phyloP scores from a whole-genome alignment of 306 rosid genomes.

The Vigna reflexopilosa region DNA sequence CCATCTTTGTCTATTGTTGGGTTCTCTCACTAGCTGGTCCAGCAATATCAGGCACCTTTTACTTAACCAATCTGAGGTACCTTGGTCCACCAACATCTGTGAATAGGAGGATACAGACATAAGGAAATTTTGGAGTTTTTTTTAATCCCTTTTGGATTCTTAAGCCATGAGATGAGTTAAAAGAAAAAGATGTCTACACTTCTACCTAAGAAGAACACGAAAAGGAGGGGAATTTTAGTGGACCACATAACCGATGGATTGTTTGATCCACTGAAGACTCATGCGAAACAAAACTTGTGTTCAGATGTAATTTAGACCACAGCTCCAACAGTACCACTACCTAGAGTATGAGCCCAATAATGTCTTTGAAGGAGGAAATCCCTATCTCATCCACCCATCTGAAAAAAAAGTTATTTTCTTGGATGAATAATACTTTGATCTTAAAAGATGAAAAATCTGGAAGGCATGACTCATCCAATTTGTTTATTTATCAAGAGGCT shows the following conservation, averaged over 20 bases:
- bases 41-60: not conserved
- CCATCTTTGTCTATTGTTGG: conserved; percentile 4
- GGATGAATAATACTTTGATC: conserved; percentile 10
- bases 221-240: not conserved
- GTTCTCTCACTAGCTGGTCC: not conserved
- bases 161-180: not conserved
- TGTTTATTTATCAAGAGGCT: not conserved
- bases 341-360: conserved; percentile 12
- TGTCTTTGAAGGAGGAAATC: not conserved
- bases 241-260: conserved; percentile 4
- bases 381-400: conserved; percentile 2
- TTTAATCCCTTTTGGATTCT: not conserved
- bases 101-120: not conserved
- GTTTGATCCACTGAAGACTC: not conserved
- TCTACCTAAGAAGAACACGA: not conserved
- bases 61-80: not conserved
- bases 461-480: not conserved
- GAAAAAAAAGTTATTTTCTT: not conserved
- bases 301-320: not conserved
- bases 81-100: conserved; percentile 13
- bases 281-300: no score
- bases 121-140: not conserved
- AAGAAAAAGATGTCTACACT: not conserved
- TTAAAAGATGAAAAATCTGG: not conserved
- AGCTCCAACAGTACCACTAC: conserved; percentile 10